These are phyloP conservation scores for Bondarzewia mesenterica DNA, from an alignment of 1,284 basidiomycete genomes.

Conservation along the genomic window DNA sequence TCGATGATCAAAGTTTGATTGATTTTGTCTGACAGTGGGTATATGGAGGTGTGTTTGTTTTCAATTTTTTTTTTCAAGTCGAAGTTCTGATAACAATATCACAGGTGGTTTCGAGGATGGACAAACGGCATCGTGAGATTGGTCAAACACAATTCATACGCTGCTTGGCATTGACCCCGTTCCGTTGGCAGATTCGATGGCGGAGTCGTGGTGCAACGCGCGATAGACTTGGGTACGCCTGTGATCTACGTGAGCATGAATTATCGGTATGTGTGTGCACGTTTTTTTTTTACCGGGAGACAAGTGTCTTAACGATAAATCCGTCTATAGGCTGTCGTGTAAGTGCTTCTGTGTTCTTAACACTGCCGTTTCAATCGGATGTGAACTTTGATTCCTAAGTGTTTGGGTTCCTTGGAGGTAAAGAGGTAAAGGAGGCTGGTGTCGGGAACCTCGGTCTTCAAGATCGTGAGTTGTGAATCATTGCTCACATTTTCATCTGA, in stretches of 20 bases:
- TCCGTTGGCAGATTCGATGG: slow-evolving; percentile 14
- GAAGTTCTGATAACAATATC: neutral
- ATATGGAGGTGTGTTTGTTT: slow-evolving; percentile 16
- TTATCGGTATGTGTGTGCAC: slow-evolving; percentile 18
- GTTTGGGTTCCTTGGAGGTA: no score
- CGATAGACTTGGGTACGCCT: slow-evolving; percentile 27
- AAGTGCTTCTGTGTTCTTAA: no score
- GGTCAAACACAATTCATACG: neutral
- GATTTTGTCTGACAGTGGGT: slow-evolving; percentile 11
- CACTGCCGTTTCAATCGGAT: no score
- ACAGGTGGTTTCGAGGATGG: slow-evolving; percentile 26
- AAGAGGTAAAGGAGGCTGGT: no score
- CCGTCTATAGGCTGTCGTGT: no score
- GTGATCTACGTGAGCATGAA: slow-evolving; percentile 26
- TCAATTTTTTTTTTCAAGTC: neutral
- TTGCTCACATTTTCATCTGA: no score
- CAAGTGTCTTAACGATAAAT: no score
- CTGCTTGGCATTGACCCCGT: slow-evolving; percentile 1
- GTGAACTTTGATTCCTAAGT: no score
- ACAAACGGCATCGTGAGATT: slow-evolving; percentile 6
- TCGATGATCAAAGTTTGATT: neutral
- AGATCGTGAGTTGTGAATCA: no score
- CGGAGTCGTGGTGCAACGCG: slow-evolving; percentile 22
- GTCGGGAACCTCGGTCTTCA: no score
- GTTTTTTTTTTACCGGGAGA: neutral